These are phyloP conservation scores for Acer campestre DNA, from an alignment of 345 rosid genomes.

Conservation along the genomic window DNA sequence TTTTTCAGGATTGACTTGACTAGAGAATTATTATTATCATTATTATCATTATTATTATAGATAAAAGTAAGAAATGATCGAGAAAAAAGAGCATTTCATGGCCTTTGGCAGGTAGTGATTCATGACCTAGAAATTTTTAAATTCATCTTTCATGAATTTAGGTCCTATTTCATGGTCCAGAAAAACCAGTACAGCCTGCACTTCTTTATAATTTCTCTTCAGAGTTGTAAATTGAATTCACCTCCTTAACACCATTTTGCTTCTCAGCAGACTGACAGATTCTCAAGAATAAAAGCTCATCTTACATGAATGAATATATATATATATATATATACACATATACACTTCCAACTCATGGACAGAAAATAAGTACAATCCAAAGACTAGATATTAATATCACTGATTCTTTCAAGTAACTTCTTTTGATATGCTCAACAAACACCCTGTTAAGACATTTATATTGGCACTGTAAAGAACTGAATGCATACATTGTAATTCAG, in stretches of 20 bases:
- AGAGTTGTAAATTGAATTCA: neutral
- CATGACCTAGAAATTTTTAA: neutral
- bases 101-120: neutral
- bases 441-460: neutral
- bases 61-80: neutral
- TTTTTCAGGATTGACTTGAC: no score
- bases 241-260: neutral
- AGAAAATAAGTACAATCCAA: neutral
- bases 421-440: neutral
- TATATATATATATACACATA: no score
- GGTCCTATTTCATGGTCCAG: constrained; percentile 5
- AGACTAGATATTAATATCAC: neutral
- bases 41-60: no score
- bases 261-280: constrained; percentile 2
- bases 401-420: no score
- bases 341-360: neutral
- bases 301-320: neutral
- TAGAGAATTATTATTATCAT: no score
- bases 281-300: neutral
- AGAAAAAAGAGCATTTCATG: neutral
- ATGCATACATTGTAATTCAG: neutral
- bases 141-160: neutral
- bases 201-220: neutral
- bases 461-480: neutral
- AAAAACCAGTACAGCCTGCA: neutral